Percentiles rank a stretch among this genome's conserved stretches.
phyloP scores from a whole-genome alignment of 2,329 filamentous ascomycete genomes.

The Sphaerulina vaccinii region DNA sequence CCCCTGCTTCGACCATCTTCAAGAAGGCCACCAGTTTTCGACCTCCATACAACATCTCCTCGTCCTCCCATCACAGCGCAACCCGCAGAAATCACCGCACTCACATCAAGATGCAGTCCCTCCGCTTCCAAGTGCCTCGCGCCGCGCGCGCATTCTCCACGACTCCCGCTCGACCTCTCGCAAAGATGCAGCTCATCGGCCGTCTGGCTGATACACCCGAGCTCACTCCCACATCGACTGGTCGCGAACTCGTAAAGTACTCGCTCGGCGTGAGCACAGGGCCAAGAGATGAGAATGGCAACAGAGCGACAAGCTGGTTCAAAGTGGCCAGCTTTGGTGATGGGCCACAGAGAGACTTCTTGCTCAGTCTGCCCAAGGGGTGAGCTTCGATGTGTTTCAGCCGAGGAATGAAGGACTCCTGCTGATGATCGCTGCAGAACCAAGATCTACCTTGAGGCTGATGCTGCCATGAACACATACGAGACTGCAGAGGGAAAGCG shows the following conservation, averaged over 20 bases:
- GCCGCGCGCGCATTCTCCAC: slow-evolving; percentile 72
- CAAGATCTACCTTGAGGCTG: slow-evolving; percentile 79
- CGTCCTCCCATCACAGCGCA: neutral
- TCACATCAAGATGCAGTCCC: slow-evolving; percentile 45
- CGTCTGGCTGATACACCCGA: slow-evolving; percentile 80
- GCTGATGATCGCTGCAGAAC: slow-evolving; percentile 53
- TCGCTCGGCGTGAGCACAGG: slow-evolving; percentile 69
- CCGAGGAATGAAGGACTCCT: neutral
- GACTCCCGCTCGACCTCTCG: slow-evolving; percentile 61
- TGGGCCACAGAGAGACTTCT: slow-evolving; percentile 67
- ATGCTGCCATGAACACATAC: slow-evolving; percentile 67
- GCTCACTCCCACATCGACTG: slow-evolving; percentile 65
- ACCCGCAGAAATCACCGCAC: neutral
- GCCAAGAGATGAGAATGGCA: slow-evolving; percentile 60
- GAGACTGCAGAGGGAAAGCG: slow-evolving; percentile 66
- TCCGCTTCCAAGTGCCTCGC: slow-evolving; percentile 51
- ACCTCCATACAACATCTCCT: neutral
- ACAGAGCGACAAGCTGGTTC: slow-evolving; percentile 83
- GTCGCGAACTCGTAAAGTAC: slow-evolving; percentile 75
- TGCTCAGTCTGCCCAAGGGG: slow-evolving; percentile 79
- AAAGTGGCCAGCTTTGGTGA: slow-evolving; percentile 71
- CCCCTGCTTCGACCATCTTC: too few species aligned
- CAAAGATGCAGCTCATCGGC: slow-evolving; percentile 83
- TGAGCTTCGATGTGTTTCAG: slow-evolving; percentile 47
- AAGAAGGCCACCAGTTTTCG: neutral